Base-by-base conservation (phyloP, 305 asterid species). In the Salvia sclarea region DNA sequence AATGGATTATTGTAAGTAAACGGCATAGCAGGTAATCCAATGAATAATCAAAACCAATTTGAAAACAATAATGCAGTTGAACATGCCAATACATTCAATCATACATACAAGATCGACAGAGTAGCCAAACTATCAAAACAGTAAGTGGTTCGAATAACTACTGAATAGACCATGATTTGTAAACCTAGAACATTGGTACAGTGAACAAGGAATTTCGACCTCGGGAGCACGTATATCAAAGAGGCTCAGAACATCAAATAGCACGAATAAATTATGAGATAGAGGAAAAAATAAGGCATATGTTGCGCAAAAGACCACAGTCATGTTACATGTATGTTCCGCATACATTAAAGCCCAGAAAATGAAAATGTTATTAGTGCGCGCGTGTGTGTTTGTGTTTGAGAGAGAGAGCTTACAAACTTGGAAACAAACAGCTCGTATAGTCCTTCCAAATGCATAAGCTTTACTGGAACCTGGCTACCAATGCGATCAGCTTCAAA, bases 401-500 rank as follows among this genome's bases (percentile, higher is more conserved):
- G 17, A 66, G 50, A 56, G 57, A 37, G 25, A 41, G 69, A 56
- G 72, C 88, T 66, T 78, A 83, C 88, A 80, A 83, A 83, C 75
- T 83, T 83, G 61, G 85, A 83, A 68, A 86, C 86, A 89, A 89
- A 94, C 63, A 94, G 87, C 91, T 94, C 99, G n/a, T 89, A 94
- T 66, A 94, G 79, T 82, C 99, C 99, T 85, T 89, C 98, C 83
- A 91, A 76, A 84, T 94, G 98, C 99, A 94, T 85, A 45, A 94
- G 97, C 90, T 85, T 91, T 75, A 89, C 74, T 1, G 98, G 98
- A 47, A 94, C 98, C 78, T 91, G 98, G 86, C 92, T 89, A 71
- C 92, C 33, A 28, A 28, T 28, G 33, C 33, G 33, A 6, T 28
- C 33, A 28, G 33, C 33, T 28, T 28, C 33, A 84, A 94, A 94